Conservation (phyloP, 331 rosid species). For the Malus hybrid region DNA sequence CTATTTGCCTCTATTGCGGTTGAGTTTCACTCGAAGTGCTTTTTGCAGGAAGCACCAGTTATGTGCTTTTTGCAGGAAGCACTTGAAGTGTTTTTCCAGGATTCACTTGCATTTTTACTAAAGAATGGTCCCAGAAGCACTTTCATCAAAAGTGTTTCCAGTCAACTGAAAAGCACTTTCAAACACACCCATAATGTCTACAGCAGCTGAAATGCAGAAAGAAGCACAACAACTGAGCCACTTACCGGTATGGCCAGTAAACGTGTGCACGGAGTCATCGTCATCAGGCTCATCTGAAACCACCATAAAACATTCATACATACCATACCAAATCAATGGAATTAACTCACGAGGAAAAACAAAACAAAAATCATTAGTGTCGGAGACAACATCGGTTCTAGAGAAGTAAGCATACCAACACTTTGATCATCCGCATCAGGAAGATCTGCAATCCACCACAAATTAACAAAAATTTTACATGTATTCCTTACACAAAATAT, state of each 20-base stretch:
- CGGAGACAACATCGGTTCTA: not conserved
- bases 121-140: no score
- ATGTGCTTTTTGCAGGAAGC: no score
- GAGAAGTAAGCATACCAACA: conserved; percentile 31
- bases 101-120: no score
- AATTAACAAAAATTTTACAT: not conserved
- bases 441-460: conserved; percentile 40
- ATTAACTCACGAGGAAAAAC: not conserved
- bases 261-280: conserved; percentile 67
- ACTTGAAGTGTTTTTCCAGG: rapidly evolving
- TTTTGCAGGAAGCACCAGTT: no score
- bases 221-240: not conserved
- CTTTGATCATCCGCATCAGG: conserved; percentile 61
- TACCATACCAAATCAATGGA: not conserved
- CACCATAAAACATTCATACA: not conserved
- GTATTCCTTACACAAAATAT: not conserved
- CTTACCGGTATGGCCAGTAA: conserved; percentile 78
- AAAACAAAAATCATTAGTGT: not conserved
- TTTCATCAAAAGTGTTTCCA: no score
- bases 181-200: no score
- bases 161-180: no score
- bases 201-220: not conserved
- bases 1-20: not conserved
- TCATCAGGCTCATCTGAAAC: conserved; percentile 70
- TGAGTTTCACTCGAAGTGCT: no score